These are phyloP conservation scores for Setaria viridis DNA, from an alignment of 202 grass and related monocot genomes.

Conservation along the genomic window DNA sequence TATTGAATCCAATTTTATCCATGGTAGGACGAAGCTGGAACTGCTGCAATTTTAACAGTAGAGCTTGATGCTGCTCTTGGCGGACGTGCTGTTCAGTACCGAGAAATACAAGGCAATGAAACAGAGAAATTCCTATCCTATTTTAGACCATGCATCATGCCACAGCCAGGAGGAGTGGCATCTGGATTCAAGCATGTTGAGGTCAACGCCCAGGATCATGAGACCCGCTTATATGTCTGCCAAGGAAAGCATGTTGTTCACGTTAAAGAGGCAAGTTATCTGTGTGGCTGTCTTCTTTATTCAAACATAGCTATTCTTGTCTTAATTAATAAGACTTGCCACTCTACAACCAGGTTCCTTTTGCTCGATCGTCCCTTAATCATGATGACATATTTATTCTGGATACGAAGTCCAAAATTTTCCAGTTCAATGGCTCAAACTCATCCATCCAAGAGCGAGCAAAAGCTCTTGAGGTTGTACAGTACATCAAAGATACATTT, in stretches of 20 bases:
- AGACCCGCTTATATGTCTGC: conserved; percentile 74
- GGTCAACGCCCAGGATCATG: conserved; percentile 65
- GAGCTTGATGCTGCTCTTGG: conserved; percentile 91
- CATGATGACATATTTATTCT: conserved; percentile 91
- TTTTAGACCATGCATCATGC: conserved; percentile 92
- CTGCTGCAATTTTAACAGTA: conserved; percentile 83
- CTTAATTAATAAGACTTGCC: conserved; percentile 13
- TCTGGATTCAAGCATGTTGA: conserved; percentile 88
- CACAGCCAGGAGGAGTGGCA: conserved; percentile 71
- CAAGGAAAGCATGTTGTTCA: conserved; percentile 85
- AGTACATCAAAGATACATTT: conserved; percentile 90
- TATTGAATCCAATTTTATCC: conserved; percentile 33
- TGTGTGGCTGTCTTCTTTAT: conserved; percentile 34
- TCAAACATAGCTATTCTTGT: conserved; percentile 12
- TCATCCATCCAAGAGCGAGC: conserved; percentile 95
- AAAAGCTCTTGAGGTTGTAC: conserved; percentile 92
- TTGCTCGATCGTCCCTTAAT: conserved; percentile 76
- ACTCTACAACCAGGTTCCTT: conserved; percentile 65
- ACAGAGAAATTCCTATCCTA: conserved; percentile 82
- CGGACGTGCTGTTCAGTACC: conserved; percentile 85
- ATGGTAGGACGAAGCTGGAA: conserved; percentile 79
- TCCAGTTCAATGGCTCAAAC: conserved; percentile 92
- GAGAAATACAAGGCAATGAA: conserved; percentile 87
- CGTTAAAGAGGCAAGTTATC: conserved; percentile 81
- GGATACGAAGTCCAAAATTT: conserved; percentile 88